These are phyloP conservation scores for Trichoderma afroharzianum DNA, from an alignment of 2,329 filamentous ascomycete genomes.

Conservation along the genomic window DNA sequence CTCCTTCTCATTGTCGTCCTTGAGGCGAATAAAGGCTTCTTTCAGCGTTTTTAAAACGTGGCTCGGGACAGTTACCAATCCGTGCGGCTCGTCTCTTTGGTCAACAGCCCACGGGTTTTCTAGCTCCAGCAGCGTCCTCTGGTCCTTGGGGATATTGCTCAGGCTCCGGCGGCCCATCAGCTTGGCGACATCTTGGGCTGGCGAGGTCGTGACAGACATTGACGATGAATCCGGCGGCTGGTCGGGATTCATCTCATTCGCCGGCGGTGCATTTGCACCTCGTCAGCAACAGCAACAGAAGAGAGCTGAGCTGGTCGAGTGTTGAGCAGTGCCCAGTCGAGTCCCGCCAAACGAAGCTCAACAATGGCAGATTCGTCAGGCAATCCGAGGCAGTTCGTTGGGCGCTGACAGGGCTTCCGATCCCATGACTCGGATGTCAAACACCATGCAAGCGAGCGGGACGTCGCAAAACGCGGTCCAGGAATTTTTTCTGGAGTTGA, in stretches of 20 bases:
- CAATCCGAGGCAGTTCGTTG: neutral
- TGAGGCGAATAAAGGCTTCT: slow-evolving; percentile 22
- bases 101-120: slow-evolving; percentile 36
- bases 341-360: neutral
- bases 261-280: neutral
- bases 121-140: slow-evolving; percentile 35
- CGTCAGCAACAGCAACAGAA: neutral
- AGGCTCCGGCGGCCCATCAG: slow-evolving; percentile 28
- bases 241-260: neutral
- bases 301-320: neutral
- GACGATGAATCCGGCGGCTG: neutral
- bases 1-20: slow-evolving; percentile 7
- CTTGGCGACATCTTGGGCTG: slow-evolving; percentile 23
- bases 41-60: slow-evolving; percentile 34
- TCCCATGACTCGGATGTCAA: slow-evolving; percentile 7
- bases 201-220: slow-evolving; percentile 26
- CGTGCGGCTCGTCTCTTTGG: slow-evolving; percentile 24
- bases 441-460: slow-evolving; percentile 3
- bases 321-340: neutral
- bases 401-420: neutral
- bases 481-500: slow-evolving; percentile 10
- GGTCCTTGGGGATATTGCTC: slow-evolving; percentile 37
- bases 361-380: neutral
- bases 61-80: slow-evolving; percentile 33
- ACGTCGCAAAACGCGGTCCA: slow-evolving; percentile 15